phyloP scores from a whole-genome alignment of 2,329 filamentous ascomycete species.

The Sphaerulina vaccinii region DNA sequence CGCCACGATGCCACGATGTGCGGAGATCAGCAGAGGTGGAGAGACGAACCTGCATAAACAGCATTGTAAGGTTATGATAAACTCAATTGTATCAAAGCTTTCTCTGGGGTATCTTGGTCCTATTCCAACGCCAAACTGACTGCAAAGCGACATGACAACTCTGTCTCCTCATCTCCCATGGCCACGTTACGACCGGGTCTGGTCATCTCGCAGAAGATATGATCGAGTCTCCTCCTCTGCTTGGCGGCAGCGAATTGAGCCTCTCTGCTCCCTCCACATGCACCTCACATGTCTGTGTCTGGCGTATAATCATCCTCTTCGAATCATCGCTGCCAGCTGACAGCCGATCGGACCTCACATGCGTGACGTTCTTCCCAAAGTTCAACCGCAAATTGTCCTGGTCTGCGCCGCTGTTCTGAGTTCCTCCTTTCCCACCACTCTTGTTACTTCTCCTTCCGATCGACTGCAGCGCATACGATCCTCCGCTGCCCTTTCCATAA shows the following conservation, averaged over 20 bases:
- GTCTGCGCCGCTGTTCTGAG: slow-evolving; percentile 10
- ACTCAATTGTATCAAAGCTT: too few species aligned
- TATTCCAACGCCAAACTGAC: too few species aligned
- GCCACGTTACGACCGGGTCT: too few species aligned
- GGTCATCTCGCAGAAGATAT: too few species aligned
- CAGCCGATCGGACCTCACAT: slow-evolving; percentile 10
- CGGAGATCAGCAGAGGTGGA: too few species aligned
- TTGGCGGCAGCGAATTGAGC: neutral
- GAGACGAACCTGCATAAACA: too few species aligned
- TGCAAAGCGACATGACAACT: too few species aligned
- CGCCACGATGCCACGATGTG: too few species aligned
- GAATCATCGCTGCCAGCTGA: slow-evolving; percentile 23
- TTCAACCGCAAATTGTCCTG: neutral
- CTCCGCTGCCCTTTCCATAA: slow-evolving; percentile 20
- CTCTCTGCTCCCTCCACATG: slow-evolving; percentile 17
- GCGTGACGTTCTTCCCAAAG: slow-evolving; percentile 23
- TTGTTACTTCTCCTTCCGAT: slow-evolving; percentile 15
- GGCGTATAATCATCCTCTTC: slow-evolving; percentile 28
- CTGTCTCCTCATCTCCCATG: too few species aligned
- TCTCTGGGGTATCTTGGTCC: too few species aligned
- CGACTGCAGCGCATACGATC: slow-evolving; percentile 23
- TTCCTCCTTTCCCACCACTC: slow-evolving; percentile 2
- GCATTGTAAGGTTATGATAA: too few species aligned
- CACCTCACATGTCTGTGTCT: slow-evolving; percentile 26
- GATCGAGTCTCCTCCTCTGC: slow-evolving; percentile 10